Evolutionary conservation across 2,329 filamentous ascomycete species (phyloP).

Genomic region (Golovinomyces cichoracearum): DNA sequence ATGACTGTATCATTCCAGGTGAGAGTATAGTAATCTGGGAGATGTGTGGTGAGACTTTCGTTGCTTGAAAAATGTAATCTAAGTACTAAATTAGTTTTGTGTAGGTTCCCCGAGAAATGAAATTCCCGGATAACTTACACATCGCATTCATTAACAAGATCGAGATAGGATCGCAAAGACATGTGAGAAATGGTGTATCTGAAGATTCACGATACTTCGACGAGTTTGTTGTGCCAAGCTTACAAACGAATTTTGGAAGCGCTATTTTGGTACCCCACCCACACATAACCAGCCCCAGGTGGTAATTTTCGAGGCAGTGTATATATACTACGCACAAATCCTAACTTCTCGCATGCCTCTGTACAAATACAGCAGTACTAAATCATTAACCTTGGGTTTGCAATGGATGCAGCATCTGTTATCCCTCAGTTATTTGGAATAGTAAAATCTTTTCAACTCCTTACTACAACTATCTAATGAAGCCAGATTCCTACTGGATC

Average conservation of each 20-base stretch:
- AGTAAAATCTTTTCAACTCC: constrained; percentile 1
- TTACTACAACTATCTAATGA: background rate
- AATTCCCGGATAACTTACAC: constrained; percentile 19
- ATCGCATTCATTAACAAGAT: constrained; percentile 28
- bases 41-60: constrained; percentile 25
- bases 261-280: no score
- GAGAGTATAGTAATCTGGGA: constrained; percentile 40
- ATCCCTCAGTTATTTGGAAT: constrained; percentile 13
- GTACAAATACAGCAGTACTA: background rate
- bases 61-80: constrained; percentile 56
- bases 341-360: no score
- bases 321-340: no score
- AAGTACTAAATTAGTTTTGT: background rate
- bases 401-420: constrained; percentile 4
- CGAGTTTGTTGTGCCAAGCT: no score
- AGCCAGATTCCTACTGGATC: constrained; percentile 28
- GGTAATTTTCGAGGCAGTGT: no score
- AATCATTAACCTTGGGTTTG: background rate
- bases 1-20: constrained; percentile 33
- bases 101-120: background rate
- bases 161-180: constrained; percentile 18
- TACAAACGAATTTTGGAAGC: no score
- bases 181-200: no score
- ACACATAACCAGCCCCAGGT: no score
- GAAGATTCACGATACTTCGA: no score